These are phyloP conservation scores for Adiantum capillusveneris DNA, from an alignment of 75 land plant species.

Conservation along the genomic window DNA sequence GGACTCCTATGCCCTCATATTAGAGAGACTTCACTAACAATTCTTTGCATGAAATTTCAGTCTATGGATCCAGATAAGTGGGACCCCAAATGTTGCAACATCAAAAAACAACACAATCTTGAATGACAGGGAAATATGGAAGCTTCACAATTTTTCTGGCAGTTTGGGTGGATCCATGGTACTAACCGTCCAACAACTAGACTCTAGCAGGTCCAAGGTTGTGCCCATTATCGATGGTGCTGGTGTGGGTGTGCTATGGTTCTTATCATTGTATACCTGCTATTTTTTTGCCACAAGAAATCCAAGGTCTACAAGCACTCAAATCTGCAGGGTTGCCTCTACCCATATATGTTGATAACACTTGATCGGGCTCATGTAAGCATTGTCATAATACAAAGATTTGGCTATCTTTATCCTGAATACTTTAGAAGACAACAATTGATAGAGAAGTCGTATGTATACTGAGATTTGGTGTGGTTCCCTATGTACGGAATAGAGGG, in stretches of 20 bases:
- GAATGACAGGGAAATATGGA: conserved; percentile 62
- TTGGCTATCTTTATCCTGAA: too few relatives aligned
- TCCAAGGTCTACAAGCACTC: conserved; percentile 8
- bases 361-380: conserved; percentile 72
- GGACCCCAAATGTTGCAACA: conserved; percentile 7
- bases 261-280: conserved; percentile 1
- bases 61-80: conserved; percentile 40
- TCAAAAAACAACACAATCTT: conserved; percentile 24
- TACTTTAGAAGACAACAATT: too few relatives aligned
- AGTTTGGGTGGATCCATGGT: conserved; percentile 36
- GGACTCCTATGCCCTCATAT: conserved; percentile 35
- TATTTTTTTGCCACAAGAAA: conserved; percentile 11
- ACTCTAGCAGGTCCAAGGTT: conserved; percentile 5
- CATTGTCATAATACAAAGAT: conserved; percentile 61
- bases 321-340: conserved; percentile 47
- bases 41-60: conserved; percentile 21
- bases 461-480: too few relatives aligned
- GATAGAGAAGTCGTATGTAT: too few relatives aligned
- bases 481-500: too few relatives aligned
- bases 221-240: conserved; percentile 23
- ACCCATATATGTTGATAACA: conserved; percentile 33
- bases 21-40: conserved; percentile 44
- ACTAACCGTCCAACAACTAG: not conserved
- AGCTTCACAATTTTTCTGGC: conserved; percentile 41
- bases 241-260: conserved; percentile 21